phyloP scores from a whole-genome alignment of 805 yeast species.

The Lipomyces starkeyi region DNA sequence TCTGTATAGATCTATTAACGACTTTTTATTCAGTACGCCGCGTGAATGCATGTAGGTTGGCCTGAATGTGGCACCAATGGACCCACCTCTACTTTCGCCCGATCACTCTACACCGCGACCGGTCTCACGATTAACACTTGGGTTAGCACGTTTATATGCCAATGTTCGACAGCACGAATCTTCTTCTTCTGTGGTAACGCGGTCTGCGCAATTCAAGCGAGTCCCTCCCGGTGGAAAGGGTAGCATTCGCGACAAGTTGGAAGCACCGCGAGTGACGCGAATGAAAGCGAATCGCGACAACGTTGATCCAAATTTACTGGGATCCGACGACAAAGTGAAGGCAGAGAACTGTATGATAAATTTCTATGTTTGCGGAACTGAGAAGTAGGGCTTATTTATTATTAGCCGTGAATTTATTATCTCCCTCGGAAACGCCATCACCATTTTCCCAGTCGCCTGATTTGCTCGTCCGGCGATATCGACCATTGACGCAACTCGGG shows the following conservation, averaged over 20 bases:
- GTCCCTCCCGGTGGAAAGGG: slow-evolving; percentile 1
- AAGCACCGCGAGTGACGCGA: neutral
- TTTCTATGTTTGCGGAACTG: neutral
- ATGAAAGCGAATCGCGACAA: neutral
- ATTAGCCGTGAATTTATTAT: slow-evolving; percentile 1
- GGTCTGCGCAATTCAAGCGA: neutral
- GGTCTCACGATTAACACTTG: slow-evolving; percentile 18
- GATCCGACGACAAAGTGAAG: neutral
- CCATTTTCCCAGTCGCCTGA: slow-evolving; percentile 9
- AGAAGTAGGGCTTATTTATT: neutral
- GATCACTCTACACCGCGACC: slow-evolving; percentile 14
- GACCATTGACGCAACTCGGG: slow-evolving; percentile 19
- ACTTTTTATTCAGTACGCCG: neutral
- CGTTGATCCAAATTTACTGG: neutral
- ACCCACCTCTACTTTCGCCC: neutral
- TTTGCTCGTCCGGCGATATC: slow-evolving; percentile 15
- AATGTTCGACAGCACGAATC: slow-evolving; percentile 3
- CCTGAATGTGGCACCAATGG: slow-evolving; percentile 6
- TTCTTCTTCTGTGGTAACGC: neutral
- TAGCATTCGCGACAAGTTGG: neutral
- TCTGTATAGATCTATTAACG: neutral
- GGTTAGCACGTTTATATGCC: slow-evolving; percentile 14
- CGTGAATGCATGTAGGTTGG: neutral
- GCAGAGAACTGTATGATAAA: neutral
- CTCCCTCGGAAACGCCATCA: slow-evolving; percentile 12